Conservation (phyloP, 345 rosid species). For the Capsella bursapastoris region DNA sequence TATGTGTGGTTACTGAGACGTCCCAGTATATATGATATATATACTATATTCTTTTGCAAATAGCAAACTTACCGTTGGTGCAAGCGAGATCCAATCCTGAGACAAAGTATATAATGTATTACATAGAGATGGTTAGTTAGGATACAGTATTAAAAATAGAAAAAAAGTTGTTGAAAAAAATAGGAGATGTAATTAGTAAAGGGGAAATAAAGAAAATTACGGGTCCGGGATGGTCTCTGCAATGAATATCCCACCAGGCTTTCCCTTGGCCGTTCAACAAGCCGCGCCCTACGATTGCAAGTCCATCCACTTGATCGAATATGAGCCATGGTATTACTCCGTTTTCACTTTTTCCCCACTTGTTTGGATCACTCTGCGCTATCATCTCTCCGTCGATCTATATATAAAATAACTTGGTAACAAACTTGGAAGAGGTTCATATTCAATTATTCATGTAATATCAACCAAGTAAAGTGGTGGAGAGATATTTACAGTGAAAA, state of each 20-base stretch:
- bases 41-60: background rate
- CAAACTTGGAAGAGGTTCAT: background rate
- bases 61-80: conserved; percentile 37
- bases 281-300: conserved; percentile 44
- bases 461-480: background rate
- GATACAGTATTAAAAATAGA: background rate
- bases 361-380: conserved; percentile 38
- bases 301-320: conserved; percentile 36
- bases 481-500: conserved; percentile 26
- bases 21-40: background rate
- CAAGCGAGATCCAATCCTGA: conserved; percentile 39
- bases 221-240: conserved; percentile 39
- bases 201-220: conserved; percentile 3
- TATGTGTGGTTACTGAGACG: background rate
- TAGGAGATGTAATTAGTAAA: background rate
- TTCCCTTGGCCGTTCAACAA: conserved; percentile 50
- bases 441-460: conserved; percentile 2
- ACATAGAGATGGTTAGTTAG: background rate
- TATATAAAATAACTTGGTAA: conserved; percentile 19
- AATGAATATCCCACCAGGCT: conserved; percentile 51
- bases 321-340: conserved; percentile 42
- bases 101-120: background rate
- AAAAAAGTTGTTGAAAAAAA: background rate
- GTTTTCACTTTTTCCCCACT: conserved; percentile 37
- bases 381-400: conserved; percentile 35